Percentiles rank a stretch among this genome's conserved stretches.
These are phyloP conservation scores for Dendrostoma leiphaemia DNA, from an alignment of 2,329 filamentous ascomycete species.

Conservation along the genomic window DNA sequence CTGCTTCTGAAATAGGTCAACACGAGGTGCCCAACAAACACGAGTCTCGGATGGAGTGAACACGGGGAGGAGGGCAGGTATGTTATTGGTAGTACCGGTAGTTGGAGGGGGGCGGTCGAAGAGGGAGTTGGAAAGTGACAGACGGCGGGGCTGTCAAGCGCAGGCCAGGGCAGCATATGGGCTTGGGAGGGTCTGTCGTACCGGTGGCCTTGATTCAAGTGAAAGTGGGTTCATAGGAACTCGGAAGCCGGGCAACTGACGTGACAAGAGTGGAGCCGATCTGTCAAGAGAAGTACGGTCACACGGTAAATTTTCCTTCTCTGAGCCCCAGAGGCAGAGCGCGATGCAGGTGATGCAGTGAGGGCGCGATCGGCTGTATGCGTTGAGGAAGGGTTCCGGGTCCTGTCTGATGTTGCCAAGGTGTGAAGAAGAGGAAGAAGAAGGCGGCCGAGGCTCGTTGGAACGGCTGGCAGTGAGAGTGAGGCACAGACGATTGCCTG, in stretches of 20 bases:
- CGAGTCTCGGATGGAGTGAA: no score
- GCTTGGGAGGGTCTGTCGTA: no score
- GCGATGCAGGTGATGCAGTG: not conserved
- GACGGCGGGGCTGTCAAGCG: not conserved
- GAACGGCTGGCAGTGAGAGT: no score
- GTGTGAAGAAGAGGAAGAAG: no score
- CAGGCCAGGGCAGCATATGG: not conserved
- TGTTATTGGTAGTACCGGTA: no score
- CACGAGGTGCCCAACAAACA: no score
- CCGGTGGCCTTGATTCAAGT: conserved; percentile 7
- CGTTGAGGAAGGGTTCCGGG: not conserved
- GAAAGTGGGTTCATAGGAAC: not conserved
- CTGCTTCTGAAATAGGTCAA: no score
- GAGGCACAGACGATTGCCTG: no score
- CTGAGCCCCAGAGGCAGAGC: not conserved
- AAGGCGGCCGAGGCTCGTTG: no score
- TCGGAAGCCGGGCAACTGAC: conserved; percentile 11
- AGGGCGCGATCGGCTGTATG: not conserved
- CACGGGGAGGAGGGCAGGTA: no score
- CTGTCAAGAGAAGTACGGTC: conserved; percentile 13
- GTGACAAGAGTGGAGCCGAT: conserved; percentile 17
- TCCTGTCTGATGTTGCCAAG: not conserved
- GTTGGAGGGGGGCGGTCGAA: no score
- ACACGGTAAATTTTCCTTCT: no score
- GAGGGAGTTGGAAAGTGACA: not conserved